Evolutionary conservation across 176 grass and related monocot genomes (phyloP), one percentile per base, ranked within the genome.

Genomic region (Poa pratensis): DNA sequence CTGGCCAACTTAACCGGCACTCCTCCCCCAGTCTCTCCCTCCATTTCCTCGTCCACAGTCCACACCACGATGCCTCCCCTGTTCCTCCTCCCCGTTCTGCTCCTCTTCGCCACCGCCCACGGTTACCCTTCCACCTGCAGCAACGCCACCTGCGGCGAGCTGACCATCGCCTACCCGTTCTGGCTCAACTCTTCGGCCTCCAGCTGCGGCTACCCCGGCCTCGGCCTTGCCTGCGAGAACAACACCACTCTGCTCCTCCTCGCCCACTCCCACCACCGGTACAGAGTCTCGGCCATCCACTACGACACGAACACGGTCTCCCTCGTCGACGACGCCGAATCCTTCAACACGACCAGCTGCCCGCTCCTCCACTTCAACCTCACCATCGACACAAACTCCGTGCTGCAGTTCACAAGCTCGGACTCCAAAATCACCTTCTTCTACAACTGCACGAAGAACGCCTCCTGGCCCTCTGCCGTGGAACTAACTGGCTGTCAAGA

Each of bases 131-230:
- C 70, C 8, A 1, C 27, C 27, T 84, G 71, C 71, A 28, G 82
- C 19, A 84, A 76, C 43, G 19, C 40, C 82, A 84, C 71, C 27
- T 93, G 92, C 61, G 80, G 92, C 35, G 14, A 17, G 6, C 3
- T 68, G 23, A 20, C 19, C 59, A 49, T 94, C 68, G 0, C 52
- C 24, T 97, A 94, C 79, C 94, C 94, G 9, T 92, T 97, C 86
- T 84, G 61, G 65, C 68, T 92, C 20, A 11, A 71, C 59, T 24
- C 71, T 0, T 48, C 83, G 0, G 0, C 9, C 1, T 1, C 54
- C n/a, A 24, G 2, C 34, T 92, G 90, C 23, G 81, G 88, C 54
- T 92, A 91, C 84, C 73, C 46, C 1, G 86, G 80, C 45, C 76
- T 97, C 59, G 48, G 20, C 63, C 88, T 97, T 2, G 6, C 58